A percentile compares a stretch with the other conserved stretches of the same genome.
Conservation (phyloP, 1,139 yeast species). For the Meyerozyma guilliermondii region DNA sequence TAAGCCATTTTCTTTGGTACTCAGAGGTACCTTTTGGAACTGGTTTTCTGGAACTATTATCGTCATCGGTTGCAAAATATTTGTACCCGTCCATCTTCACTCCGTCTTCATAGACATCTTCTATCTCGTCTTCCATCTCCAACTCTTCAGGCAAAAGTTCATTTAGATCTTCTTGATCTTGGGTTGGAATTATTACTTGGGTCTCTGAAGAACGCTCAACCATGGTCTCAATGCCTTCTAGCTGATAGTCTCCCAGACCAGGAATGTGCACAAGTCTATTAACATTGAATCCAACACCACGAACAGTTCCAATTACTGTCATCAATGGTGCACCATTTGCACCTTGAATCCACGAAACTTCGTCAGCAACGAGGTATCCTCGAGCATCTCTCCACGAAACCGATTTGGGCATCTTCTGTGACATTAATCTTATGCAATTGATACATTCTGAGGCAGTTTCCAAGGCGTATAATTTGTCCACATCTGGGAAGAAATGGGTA, state of each 20-base stretch:
- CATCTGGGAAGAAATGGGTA: conserved; percentile 84
- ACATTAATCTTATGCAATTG: conserved; percentile 67
- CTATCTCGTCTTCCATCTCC: conserved; percentile 30
- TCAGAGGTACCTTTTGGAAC: conserved; percentile 89
- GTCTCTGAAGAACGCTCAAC: conserved; percentile 22
- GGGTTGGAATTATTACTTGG: conserved; percentile 39
- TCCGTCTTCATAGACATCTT: conserved; percentile 31
- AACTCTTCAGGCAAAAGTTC: conserved; percentile 59
- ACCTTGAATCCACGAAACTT: conserved; percentile 38
- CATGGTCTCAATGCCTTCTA: conserved; percentile 59
- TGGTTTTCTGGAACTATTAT: conserved; percentile 21
- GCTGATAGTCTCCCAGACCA: conserved; percentile 84
- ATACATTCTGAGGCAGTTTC: conserved; percentile 64
- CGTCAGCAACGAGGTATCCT: conserved; percentile 80
- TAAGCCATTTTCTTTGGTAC: conserved; percentile 90
- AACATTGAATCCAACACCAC: conserved; percentile 81
- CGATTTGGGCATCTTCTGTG: conserved; percentile 84
- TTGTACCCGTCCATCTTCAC: conserved; percentile 70
- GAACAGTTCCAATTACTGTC: conserved; percentile 72
- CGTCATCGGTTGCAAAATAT: conserved; percentile 46
- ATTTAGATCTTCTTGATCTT: conserved; percentile 59
- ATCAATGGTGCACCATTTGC: conserved; percentile 30
- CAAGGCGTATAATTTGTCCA: conserved; percentile 70
- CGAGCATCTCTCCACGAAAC: conserved; percentile 89
- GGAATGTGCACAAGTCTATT: conserved; percentile 81